A percentile compares a stretch with the other conserved stretches of the same genome.
Conservation (phyloP, 257 asterid species). For the Solanum clarkiae region DNA sequence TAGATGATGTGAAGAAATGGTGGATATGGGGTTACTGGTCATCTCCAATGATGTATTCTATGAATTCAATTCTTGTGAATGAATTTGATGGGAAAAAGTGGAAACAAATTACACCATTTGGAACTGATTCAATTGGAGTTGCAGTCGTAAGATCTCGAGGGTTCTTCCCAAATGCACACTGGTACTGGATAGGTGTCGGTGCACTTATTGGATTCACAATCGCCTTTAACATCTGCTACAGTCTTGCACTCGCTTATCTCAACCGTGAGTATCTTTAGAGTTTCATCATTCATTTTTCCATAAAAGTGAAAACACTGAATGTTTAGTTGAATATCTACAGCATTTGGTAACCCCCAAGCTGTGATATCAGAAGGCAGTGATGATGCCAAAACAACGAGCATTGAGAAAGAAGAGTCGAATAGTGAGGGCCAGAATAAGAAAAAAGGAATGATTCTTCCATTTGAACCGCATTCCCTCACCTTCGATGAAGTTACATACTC, state of each 20-base stretch:
- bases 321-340: not conserved
- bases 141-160: conserved; percentile 26
- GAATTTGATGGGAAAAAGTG: not conserved
- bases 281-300: not conserved
- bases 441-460: conserved; percentile 41
- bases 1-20: not conserved
- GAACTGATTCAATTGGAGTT: conserved; percentile 27
- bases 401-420: not conserved
- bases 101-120: conserved; percentile 6
- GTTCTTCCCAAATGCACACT: conserved; percentile 33
- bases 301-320: not conserved
- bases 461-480: conserved; percentile 38
- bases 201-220: conserved; percentile 26
- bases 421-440: not conserved
- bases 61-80: not conserved
- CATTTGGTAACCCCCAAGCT: not conserved
- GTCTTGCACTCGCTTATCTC: conserved; percentile 25
- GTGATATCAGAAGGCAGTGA: not conserved
- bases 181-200: conserved; percentile 62
- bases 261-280: conserved; percentile 24
- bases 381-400: not conserved
- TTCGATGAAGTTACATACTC: conserved; percentile 41
- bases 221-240: conserved; percentile 23
- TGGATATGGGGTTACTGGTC: not conserved
- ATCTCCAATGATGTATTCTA: not conserved